Base-by-base conservation (phyloP, 176 grass and related monocot genomes). In the Oropetium thomaeum region DNA sequence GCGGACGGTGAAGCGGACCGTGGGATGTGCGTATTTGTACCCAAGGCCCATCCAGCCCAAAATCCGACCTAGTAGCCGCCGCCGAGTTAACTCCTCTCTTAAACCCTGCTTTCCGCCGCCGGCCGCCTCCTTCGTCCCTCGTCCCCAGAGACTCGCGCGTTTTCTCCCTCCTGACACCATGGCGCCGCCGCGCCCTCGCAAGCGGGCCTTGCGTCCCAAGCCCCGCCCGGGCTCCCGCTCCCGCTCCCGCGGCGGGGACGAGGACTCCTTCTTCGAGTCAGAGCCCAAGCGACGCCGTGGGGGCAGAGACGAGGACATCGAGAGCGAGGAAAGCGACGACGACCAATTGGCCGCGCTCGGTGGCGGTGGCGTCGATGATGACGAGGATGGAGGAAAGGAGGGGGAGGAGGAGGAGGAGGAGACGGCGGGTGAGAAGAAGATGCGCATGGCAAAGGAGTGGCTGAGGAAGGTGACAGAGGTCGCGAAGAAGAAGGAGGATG, bases 191-290 rank as follows among this genome's bases (percentile, higher is more conserved):
- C 87, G 73, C 10, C 23, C 65, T 7, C 87, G 82, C 52, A 89
- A 78, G 78, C 63, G 61, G 78, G 66, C 42, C 58, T 29, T 67
- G 63, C 71, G 73, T 10, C 58, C 82, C 27, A 89, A 83, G 41
- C 40, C 72, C 10, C 71, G 81, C 81, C 0, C 63, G 28, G 62
- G 52, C 70, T 29, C 71, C 45, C 41, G 65, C 70, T 29, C 71
- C 45, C 41, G 65, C 41, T n/a, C 73, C 48, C 41, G 80, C 67
- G 79, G 78, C 29, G 77, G 69, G 12, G 73, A 61, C 17, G 81
- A 83, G 14, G 87, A 92, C 59, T 80, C 79, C 33, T 96, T 96
- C 89, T 96, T 96, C 78, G 89, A 96, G 75, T 89, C 93, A 37
- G 81, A 86, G 38, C 63, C 74, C 54, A 92, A 89, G 78, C 58